A percentile compares a stretch with the other conserved stretches of the same genome.
Conservation (phyloP, 2,329 filamentous ascomycete genomes). For the Aspergillus brasiliensis region DNA sequence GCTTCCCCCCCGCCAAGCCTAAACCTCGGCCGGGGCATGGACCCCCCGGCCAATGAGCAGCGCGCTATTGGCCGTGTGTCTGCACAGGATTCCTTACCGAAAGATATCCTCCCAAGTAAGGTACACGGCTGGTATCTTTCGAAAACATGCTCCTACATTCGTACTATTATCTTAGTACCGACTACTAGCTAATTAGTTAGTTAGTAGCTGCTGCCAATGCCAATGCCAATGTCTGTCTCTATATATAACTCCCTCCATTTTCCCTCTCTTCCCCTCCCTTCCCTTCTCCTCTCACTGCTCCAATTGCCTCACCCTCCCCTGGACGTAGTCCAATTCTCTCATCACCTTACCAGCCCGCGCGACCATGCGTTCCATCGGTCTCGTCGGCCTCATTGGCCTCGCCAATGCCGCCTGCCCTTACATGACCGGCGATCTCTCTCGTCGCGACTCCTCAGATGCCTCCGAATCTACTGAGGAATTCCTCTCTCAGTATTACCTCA, state of each 20-base stretch:
- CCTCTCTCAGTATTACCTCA: constrained; percentile 48
- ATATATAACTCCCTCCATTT: not conserved
- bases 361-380: constrained; percentile 30
- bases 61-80: not conserved
- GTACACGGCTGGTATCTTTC: not conserved
- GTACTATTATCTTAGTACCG: too few relatives aligned
- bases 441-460: constrained; percentile 31
- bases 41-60: not conserved
- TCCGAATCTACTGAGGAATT: constrained; percentile 41
- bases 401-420: constrained; percentile 45
- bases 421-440: constrained; percentile 37
- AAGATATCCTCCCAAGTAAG: not conserved
- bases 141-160: too few relatives aligned
- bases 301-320: not conserved
- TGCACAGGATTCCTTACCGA: not conserved
- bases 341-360: not conserved
- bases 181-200: too few relatives aligned
- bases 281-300: not conserved
- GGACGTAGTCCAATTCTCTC: not conserved
- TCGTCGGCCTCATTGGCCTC: constrained; percentile 36
- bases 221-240: not conserved
- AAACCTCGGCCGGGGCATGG: not conserved
- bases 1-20: not conserved
- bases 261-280: not conserved
- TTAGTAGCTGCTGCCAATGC: too few relatives aligned